Evolutionary conservation across 192 early-diverging fungal species (phyloP).

Genomic region (Phlyctochytrium planicorne): DNA sequence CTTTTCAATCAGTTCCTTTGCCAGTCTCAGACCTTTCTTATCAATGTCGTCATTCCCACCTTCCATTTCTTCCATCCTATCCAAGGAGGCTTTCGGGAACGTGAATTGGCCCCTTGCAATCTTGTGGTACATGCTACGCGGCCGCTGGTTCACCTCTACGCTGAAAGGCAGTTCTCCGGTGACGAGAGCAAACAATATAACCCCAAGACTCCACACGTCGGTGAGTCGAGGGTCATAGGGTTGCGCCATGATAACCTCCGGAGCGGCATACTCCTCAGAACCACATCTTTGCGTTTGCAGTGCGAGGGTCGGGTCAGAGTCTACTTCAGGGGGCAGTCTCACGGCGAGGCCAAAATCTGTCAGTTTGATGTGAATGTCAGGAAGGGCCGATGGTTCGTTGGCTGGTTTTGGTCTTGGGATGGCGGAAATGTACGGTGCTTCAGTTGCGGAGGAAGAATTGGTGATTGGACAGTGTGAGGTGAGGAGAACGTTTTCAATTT

Average conservation of each 20-base stretch:
- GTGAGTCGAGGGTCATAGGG: constrained; percentile 66
- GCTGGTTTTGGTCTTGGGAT: too few relatives aligned
- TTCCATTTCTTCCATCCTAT: too few relatives aligned
- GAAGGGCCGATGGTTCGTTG: too few relatives aligned
- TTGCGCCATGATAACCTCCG: constrained; percentile 63
- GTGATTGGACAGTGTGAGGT: background rate
- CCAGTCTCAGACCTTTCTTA: too few relatives aligned
- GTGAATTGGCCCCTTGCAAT: constrained; percentile 62
- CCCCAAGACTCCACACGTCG: constrained; percentile 45
- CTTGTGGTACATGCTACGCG: constrained; percentile 56
- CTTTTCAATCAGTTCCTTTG: too few relatives aligned
- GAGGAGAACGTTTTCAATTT: constrained; percentile 40
- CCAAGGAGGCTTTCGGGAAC: constrained; percentile 42
- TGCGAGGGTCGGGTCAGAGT: background rate
- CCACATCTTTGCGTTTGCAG: constrained; percentile 60
- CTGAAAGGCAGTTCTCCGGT: constrained; percentile 41
- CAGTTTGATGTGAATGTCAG: constrained; percentile 51
- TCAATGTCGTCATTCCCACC: too few relatives aligned
- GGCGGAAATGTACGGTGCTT: background rate
- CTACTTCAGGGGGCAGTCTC: constrained; percentile 11
- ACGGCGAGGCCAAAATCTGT: constrained; percentile 56
- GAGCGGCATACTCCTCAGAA: constrained; percentile 74
- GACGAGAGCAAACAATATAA: constrained; percentile 43
- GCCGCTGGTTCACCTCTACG: constrained; percentile 34
- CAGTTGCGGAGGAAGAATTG: background rate